phyloP scores from a whole-genome alignment of 2,329 filamentous ascomycete genomes.

The Fusarium duplospermum region DNA sequence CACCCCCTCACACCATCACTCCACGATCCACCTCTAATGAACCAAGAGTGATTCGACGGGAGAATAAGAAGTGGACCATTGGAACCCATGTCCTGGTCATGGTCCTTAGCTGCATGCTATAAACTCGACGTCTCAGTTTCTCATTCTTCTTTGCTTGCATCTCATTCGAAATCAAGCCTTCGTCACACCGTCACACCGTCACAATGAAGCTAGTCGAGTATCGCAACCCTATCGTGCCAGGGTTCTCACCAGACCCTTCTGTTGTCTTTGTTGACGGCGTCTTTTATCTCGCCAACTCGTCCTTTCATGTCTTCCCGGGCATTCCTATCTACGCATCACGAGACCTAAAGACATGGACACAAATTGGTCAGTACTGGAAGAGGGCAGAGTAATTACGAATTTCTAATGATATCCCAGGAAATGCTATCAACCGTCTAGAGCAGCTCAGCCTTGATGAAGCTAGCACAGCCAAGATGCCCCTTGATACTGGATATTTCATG shows the following conservation, averaged over 20 bases:
- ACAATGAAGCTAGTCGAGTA: slow-evolving; percentile 2
- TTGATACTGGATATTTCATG: slow-evolving; percentile 28
- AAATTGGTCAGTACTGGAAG: slow-evolving; percentile 7
- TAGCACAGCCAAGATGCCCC: slow-evolving; percentile 6
- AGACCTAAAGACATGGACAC: slow-evolving; percentile 23
- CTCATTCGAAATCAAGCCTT: background rate
- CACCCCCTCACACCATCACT: background rate
- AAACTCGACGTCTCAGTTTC: background rate
- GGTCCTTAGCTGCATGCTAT: background rate
- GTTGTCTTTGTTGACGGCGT: slow-evolving; percentile 25
- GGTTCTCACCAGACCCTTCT: slow-evolving; percentile 28
- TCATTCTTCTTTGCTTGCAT: background rate
- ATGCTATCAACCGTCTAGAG: slow-evolving; percentile 27
- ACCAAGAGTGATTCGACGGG: background rate
- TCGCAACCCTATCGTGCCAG: slow-evolving; percentile 21
- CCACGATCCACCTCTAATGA: background rate
- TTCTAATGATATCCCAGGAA: slow-evolving; percentile 9
- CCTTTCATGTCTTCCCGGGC: slow-evolving; percentile 29
- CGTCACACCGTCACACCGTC: background rate
- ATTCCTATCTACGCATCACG: slow-evolving; percentile 26
- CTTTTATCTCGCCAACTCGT: slow-evolving; percentile 30
- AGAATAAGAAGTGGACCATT: background rate
- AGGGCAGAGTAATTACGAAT: background rate
- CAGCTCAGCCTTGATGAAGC: slow-evolving; percentile 20
- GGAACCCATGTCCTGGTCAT: background rate